Base-by-base conservation (phyloP, 805 yeast species). In the Candida yuanshanica region DNA sequence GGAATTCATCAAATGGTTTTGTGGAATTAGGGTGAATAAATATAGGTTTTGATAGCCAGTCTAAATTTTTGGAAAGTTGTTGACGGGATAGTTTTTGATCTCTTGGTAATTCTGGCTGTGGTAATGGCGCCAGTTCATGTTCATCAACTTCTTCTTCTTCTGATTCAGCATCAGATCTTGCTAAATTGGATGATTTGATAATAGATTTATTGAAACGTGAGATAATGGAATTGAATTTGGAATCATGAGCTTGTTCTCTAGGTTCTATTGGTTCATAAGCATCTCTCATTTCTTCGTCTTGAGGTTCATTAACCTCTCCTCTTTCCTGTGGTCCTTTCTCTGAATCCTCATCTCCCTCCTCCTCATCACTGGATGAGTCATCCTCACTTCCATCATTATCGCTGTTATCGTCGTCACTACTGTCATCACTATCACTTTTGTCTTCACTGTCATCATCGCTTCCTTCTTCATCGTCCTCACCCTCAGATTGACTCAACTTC, bases 81-180 rank as follows among this genome's bases (percentile, higher is more conserved):
- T 57, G 53, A 4, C 70, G 57, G 7, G 62, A 45, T 17, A 78
- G 58, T 38, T 57, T 59, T 34, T 59, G 58, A 50, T 79, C 83
- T 42, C 66, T 64, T 4, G 86, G 87, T 21, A 81, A 63, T 25
- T 66, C 79, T 0, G 95, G 95, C 59, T 88, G 96, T 2, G 98
- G 97, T 33, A 91, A 64, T 16, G 96, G 95, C 6, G 74, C 80
- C 32, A 91, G 59, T 35, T 64, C 70, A 52, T 64, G 71, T 17
- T 48, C 44, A 21, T 61, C 67, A 2, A 46, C 45, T 4, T 47
- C 55, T n/a, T 58, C 62, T 5, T 50, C 57, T 7, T 43, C 56
- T 8, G 37, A 49, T 4, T 43, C 44, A 0, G 48, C 49, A 25
- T 24, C 38, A 16, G 51, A n/a, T 26, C 27, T 41, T 16, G 42